Evolutionary conservation across 768 basidiomycete species (phyloP).

Genomic region (Porpolomopsis calyptriformis): DNA sequence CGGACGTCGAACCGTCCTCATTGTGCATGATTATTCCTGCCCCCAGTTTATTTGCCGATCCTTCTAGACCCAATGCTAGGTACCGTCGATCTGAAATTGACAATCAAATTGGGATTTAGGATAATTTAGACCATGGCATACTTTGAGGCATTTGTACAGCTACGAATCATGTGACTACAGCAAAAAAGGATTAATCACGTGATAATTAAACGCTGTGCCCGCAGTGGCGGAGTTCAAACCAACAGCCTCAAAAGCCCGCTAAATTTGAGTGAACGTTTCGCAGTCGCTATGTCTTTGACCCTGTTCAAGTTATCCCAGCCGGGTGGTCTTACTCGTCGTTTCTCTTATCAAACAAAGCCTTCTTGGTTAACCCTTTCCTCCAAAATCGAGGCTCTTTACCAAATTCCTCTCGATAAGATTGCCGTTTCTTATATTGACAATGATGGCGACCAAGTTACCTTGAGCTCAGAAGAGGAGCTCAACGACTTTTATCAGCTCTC

Average conservation of each 20-base stretch:
- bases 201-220: too few species aligned
- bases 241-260: constrained; percentile 2
- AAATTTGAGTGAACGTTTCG: not conserved
- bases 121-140: too few species aligned
- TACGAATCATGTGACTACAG: too few species aligned
- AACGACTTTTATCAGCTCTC: constrained; percentile 50
- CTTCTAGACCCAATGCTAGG: constrained; percentile 92
- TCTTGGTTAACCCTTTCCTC: constrained; percentile 47
- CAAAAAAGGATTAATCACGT: too few species aligned
- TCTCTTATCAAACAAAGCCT: constrained; percentile 41
- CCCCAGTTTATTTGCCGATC: constrained; percentile 96
- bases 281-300: constrained; percentile 32
- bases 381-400: constrained; percentile 41
- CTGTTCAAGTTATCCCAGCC: constrained; percentile 58
- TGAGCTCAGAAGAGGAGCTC: constrained; percentile 71
- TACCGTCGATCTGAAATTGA: constrained; percentile 57
- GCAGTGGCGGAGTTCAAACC: constrained; percentile 34
- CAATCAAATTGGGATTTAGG: constrained; percentile 30
- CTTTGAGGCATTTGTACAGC: too few species aligned
- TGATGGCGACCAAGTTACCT: constrained; percentile 68
- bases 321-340: constrained; percentile 49
- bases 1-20: constrained; percentile 57
- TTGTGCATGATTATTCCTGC: constrained; percentile 84
- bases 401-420: constrained; percentile 46
- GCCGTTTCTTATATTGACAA: constrained; percentile 63